These are phyloP conservation scores for Hanseniaspora singularis DNA, from an alignment of 805 yeast species.

Conservation along the genomic window DNA sequence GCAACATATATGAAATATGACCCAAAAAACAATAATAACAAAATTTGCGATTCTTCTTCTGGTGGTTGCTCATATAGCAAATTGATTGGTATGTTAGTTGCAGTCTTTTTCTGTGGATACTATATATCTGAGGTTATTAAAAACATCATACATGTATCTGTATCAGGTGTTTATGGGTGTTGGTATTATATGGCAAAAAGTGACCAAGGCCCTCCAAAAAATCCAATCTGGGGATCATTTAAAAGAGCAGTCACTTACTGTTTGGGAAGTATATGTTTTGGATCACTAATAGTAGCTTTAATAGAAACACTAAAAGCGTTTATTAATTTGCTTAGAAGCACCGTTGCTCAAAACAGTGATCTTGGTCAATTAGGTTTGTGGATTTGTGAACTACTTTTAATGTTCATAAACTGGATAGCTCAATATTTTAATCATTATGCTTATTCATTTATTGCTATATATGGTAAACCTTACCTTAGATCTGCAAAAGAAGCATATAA, in stretches of 20 bases:
- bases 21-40: constrained; percentile 36
- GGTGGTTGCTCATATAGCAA: constrained; percentile 48
- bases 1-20: constrained; percentile 70
- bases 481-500: constrained; percentile 78
- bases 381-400: constrained; percentile 46
- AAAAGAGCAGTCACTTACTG: constrained; percentile 72
- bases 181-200: constrained; percentile 77
- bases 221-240: constrained; percentile 73
- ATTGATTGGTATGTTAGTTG: constrained; percentile 58
- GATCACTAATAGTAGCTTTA: constrained; percentile 59
- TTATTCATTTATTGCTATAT: constrained; percentile 72
- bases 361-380: constrained; percentile 43
- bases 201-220: constrained; percentile 65
- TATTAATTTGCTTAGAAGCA: constrained; percentile 31
- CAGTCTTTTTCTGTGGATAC: constrained; percentile 71
- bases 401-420: constrained; percentile 65
- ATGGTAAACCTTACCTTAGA: constrained; percentile 63
- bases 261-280: constrained; percentile 82
- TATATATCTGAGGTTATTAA: constrained; percentile 71
- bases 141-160: constrained; percentile 67
- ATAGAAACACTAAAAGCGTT: constrained; percentile 54
- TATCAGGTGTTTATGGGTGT: constrained; percentile 76
- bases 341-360: constrained; percentile 37
- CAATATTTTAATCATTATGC: constrained; percentile 85
- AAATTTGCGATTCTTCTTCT: constrained; percentile 36